phyloP scores from a whole-genome alignment of 2,329 filamentous ascomycete species.

The Graphilbum ipis-grandicollis region DNA sequence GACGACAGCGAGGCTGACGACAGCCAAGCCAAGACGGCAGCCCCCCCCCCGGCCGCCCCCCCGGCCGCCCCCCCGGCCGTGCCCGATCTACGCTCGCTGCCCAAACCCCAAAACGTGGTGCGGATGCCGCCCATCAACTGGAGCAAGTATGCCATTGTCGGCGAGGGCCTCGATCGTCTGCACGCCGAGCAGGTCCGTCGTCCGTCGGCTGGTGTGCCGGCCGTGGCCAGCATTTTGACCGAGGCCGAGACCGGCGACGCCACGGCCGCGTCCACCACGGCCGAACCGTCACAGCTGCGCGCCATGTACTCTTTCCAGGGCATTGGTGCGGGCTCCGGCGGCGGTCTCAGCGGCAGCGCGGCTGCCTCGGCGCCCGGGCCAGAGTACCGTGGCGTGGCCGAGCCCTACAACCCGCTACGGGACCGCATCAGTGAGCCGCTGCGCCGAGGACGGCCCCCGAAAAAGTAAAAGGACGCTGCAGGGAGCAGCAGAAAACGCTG shows the following conservation, averaged over 20 bases:
- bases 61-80: not conserved
- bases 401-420: conserved; percentile 35
- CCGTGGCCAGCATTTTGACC: conserved; percentile 11
- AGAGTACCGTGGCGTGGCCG: conserved; percentile 32
- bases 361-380: conserved; percentile 13
- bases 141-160: conserved; percentile 84
- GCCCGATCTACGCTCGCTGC: conserved; percentile 29
- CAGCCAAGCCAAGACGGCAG: not conserved
- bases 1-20: conserved; percentile 11
- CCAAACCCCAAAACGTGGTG: conserved; percentile 64
- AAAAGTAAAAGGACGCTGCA: not conserved
- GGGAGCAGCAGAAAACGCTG: too few relatives aligned
- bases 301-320: not conserved
- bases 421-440: conserved; percentile 22
- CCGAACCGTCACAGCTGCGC: conserved; percentile 3
- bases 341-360: conserved; percentile 30
- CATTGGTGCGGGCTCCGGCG: conserved; percentile 11
- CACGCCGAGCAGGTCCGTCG: conserved; percentile 61
- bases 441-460: not conserved
- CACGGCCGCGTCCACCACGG: conserved; percentile 7
- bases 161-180: conserved; percentile 65
- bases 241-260: not conserved
- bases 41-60: not conserved
- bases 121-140: conserved; percentile 85
- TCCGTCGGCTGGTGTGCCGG: conserved; percentile 40